phyloP scores from a whole-genome alignment of 208 protist species.

The Leishmania guyanensis region DNA sequence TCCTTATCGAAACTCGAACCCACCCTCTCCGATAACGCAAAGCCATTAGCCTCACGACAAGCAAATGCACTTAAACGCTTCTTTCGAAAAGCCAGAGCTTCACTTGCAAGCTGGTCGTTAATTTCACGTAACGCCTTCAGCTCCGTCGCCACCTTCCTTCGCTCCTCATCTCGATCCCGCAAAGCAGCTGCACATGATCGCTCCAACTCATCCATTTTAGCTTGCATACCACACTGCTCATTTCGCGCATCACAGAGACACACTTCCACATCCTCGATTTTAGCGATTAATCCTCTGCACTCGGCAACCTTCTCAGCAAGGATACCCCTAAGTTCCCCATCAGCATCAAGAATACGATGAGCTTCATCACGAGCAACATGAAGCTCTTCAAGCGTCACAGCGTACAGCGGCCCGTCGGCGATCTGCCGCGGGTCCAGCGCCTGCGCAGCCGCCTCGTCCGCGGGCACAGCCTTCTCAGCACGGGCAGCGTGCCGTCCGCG shows the following conservation, averaged over 20 bases:
- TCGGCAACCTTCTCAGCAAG: not conserved
- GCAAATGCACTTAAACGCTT: slow-evolving; percentile 31
- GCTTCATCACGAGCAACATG: too few relatives aligned
- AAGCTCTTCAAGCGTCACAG: slow-evolving; percentile 29
- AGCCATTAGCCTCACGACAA: slow-evolving; percentile 7
- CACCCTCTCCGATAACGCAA: not conserved
- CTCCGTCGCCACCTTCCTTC: slow-evolving; percentile 11
- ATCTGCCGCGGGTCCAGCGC: slow-evolving; percentile 24
- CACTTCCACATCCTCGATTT: not conserved
- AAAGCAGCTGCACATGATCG: not conserved
- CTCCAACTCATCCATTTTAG: not conserved
- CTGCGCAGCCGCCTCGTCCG: slow-evolving; percentile 24
- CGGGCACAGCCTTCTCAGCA: slow-evolving; percentile 14
- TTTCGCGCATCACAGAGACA: not conserved
- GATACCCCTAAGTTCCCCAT: not conserved
- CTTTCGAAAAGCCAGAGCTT: not conserved
- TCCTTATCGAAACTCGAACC: accelerated
- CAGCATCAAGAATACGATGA: too few relatives aligned
- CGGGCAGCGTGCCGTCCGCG: slow-evolving; percentile 31
- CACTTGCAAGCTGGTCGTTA: not conserved
- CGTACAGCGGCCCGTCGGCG: slow-evolving; percentile 27
- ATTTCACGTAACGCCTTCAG: slow-evolving; percentile 31
- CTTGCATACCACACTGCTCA: not conserved
- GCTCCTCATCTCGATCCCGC: too few relatives aligned
- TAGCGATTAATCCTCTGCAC: not conserved